A percentile compares a stretch with the other conserved stretches of the same genome.
Conservation (phyloP, 441 rosid species). For the Mallotus japonicus region DNA sequence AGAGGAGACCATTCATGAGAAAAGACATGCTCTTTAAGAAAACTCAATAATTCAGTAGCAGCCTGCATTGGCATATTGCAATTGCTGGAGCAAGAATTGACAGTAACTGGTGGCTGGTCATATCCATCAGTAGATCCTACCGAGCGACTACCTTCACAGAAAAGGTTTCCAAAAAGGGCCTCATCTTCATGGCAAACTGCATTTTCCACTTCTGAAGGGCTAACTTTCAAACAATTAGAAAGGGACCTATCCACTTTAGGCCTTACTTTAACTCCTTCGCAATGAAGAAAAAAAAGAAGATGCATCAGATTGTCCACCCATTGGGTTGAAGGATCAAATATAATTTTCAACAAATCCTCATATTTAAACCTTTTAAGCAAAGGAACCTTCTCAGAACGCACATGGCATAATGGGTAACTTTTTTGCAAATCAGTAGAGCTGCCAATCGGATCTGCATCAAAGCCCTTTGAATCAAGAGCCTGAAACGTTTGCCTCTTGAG, state of each 20-base stretch:
- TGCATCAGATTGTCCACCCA: constrained; percentile 91
- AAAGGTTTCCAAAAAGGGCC: constrained; percentile 97
- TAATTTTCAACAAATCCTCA: constrained; percentile 65
- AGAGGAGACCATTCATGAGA: constrained; percentile 73
- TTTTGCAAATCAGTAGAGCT: constrained; percentile 33
- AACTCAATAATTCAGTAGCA: constrained; percentile 72
- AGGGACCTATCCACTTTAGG: constrained; percentile 72
- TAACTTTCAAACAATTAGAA: constrained; percentile 60
- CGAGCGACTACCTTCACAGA: constrained; percentile 83
- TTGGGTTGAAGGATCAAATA: constrained; percentile 74
- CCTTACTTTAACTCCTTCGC: constrained; percentile 78
- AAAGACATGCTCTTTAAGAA: constrained; percentile 72
- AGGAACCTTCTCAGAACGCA: constrained; percentile 58
- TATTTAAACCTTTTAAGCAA: constrained; percentile 60
- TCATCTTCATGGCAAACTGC: constrained; percentile 94
- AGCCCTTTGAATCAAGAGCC: constrained; percentile 52
- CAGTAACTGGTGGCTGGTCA: constrained; percentile 70
- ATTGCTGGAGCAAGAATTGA: constrained; percentile 44
- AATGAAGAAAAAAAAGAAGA: constrained; percentile 70
- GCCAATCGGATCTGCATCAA: constrained; percentile 41
- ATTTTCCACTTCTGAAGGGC: constrained; percentile 70
- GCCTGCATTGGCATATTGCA: constrained; percentile 89
- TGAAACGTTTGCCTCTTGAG: constrained; percentile 60
- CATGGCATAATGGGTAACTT: constrained; percentile 53
- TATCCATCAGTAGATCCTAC: constrained; percentile 74